Evolutionary conservation across 805 yeast species (phyloP).

Genomic region (Candida quercuum): DNA sequence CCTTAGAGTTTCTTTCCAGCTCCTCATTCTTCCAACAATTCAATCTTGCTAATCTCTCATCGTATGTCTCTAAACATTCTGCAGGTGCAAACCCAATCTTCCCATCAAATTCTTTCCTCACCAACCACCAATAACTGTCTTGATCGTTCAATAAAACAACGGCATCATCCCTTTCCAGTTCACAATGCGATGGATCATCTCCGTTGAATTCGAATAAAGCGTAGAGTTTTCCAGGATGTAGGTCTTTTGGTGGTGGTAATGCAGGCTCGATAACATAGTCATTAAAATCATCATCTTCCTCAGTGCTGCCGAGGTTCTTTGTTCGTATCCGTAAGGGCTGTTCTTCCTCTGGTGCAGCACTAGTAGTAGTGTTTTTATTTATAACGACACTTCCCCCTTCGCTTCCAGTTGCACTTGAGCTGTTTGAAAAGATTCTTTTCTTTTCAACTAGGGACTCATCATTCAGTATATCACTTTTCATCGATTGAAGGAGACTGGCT

Average conservation of each 20-base stretch:
- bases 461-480: slow-evolving; percentile 13
- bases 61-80: slow-evolving; percentile 86
- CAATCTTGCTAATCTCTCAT: slow-evolving; percentile 84
- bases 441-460: slow-evolving; percentile 18
- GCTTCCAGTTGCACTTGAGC: slow-evolving; percentile 13
- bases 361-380: slow-evolving; percentile 14
- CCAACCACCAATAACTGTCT: slow-evolving; percentile 97
- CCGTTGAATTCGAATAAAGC: slow-evolving; percentile 87
- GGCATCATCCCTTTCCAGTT: slow-evolving; percentile 72
- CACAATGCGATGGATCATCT: slow-evolving; percentile 90
- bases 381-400: slow-evolving; percentile 19
- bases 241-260: slow-evolving; percentile 63
- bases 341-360: slow-evolving; percentile 16
- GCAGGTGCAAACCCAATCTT: slow-evolving; percentile 95
- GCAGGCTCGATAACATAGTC: slow-evolving; percentile 34
- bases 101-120: slow-evolving; percentile 50
- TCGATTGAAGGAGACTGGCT: slow-evolving; percentile 13
- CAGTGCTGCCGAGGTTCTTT: slow-evolving; percentile 26
- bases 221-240: slow-evolving; percentile 78
- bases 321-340: slow-evolving; percentile 13
- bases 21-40: slow-evolving; percentile 92
- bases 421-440: slow-evolving; percentile 17
- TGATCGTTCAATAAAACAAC: slow-evolving; percentile 80
- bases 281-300: slow-evolving; percentile 35
- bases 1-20: slow-evolving; percentile 18